Evolutionary conservation across 495 filamentous ascomycete species (phyloP), one percentile per base, ranked within the genome.

Genomic region (Aspergillus bertholletiae): DNA sequence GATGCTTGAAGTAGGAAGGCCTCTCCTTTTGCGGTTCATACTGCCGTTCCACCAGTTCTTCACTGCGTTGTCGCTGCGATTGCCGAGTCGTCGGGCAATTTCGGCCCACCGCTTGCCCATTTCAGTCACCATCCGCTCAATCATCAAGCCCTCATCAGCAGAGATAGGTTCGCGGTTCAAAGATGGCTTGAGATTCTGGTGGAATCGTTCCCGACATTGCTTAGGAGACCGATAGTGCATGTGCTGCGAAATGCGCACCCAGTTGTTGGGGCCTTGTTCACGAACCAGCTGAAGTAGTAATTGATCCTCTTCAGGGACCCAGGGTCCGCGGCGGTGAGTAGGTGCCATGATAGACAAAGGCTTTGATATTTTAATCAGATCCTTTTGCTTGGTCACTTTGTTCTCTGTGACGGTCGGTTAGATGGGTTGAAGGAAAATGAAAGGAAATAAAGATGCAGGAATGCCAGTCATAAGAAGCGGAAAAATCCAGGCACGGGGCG

Each of bases 41-140:
- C 88, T 89, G 30, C 94, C 93, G 71, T 98, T 97, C 90, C 90
- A 97, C 90, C 92, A 97, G 73, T 98, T 98, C 83, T 98, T 98
- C 47, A 98, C 92, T 28, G 90, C 89, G 65, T 98, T 98, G 77
- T 98, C 94, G 74, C 92, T 96, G 60, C 94, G 85, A 56, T 92
- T 93, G 17, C 86, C 82, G 21, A 98, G 82, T 17, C 82, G 76
- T 61, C 94, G 82, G 23, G 94, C 92, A 60, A 98, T 97, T 60
- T 97, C 90, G 3, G 94, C 94, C 94, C 94, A 98, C 23, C 88
- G 80, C 73, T 90, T 95, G 45, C 94, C 94, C 77, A 89, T 87
- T 56, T 91, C 84, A 22, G 68, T 71, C 30, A 97, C 92, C 72
- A 94, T 76, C 44, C 81, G 76, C 71, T 95, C 89, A 67, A 98